phyloP scores from a whole-genome alignment of 306 rosid genomes.

The Rosa chinensis region DNA sequence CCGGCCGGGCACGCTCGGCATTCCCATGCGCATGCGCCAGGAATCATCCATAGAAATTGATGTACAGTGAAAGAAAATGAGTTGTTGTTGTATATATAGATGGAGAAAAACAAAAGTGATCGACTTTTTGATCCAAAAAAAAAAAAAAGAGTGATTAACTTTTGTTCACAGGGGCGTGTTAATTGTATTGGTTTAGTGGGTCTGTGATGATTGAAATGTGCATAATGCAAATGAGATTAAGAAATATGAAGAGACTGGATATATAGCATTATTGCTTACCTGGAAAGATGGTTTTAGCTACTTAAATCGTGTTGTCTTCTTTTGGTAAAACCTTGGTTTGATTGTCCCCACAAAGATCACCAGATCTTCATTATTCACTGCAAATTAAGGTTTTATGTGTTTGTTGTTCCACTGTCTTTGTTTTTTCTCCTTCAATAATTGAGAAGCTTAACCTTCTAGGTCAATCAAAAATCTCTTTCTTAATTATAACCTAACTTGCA shows the following conservation, averaged over 20 bases:
- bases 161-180: not conserved
- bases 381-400: not conserved
- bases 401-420: not conserved
- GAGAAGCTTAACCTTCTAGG: not conserved
- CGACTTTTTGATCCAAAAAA: not conserved
- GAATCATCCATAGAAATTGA: conserved; percentile 53
- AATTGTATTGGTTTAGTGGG: not conserved
- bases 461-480: not conserved
- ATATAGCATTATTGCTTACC: conserved; percentile 19
- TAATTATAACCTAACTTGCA: not conserved
- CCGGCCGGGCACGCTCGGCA: conserved; percentile 52
- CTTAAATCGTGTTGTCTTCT: not conserved
- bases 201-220: not conserved
- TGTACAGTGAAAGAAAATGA: not conserved
- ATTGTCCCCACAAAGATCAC: conserved; percentile 23
- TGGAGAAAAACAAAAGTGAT: not conserved
- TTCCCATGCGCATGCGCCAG: conserved; percentile 57
- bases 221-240: not conserved
- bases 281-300: conserved; percentile 31
- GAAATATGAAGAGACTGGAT: not conserved
- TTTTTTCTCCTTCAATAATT: not conserved
- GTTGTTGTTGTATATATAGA: not conserved
- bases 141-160: no score
- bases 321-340: not conserved
- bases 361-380: not conserved